A percentile compares a stretch with the other conserved stretches of the same genome.
Evolutionary conservation across 495 filamentous ascomycete species (phyloP).

Genomic region (Daldinia concentrica): DNA sequence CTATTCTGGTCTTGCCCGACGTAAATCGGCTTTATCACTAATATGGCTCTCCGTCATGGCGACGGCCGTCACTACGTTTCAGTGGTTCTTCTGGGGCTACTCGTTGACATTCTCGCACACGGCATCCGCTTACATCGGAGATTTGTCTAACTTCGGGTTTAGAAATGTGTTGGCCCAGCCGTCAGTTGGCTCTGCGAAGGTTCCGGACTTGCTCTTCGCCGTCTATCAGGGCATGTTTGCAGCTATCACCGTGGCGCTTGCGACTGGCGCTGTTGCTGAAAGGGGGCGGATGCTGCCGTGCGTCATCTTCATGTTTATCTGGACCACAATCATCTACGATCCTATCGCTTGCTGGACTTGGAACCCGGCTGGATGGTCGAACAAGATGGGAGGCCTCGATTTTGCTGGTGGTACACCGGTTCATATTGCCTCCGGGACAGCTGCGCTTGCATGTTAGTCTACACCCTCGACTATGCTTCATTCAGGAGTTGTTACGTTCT

Average conservation of each 20-base stretch:
- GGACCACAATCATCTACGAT: conserved; percentile 94
- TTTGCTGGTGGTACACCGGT: conserved; percentile 97
- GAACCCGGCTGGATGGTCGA: conserved; percentile 89
- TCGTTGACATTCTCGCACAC: conserved; percentile 91
- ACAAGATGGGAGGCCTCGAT: conserved; percentile 85
- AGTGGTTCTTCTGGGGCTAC: conserved; percentile 99
- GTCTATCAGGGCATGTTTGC: conserved; percentile 99
- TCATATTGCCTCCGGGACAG: conserved; percentile 90
- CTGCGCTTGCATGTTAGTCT: conserved; percentile 75
- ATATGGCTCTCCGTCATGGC: conserved; percentile 98
- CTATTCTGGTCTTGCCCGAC: conserved; percentile 96
- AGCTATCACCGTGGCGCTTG: conserved; percentile 91
- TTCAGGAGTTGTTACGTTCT: conserved; percentile 57
- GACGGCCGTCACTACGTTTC: conserved; percentile 88
- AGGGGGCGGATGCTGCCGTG: conserved; percentile 93
- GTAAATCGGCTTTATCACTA: conserved; percentile 93
- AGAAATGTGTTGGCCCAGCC: conserved; percentile 80
- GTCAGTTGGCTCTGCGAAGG: conserved; percentile 79
- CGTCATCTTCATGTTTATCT: conserved; percentile 96
- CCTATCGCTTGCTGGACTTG: conserved; percentile 99
- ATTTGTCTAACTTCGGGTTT: conserved; percentile 87
- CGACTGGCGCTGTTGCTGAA: conserved; percentile 91
- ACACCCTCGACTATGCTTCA: conserved; percentile 50
- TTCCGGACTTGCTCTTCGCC: conserved; percentile 91
- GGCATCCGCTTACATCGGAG: conserved; percentile 83